Percentiles rank a stretch among this genome's conserved stretches.
Evolutionary conservation across 352 stramenopile genomes (phyloP).

Genomic region (Pythium aristosporum): DNA sequence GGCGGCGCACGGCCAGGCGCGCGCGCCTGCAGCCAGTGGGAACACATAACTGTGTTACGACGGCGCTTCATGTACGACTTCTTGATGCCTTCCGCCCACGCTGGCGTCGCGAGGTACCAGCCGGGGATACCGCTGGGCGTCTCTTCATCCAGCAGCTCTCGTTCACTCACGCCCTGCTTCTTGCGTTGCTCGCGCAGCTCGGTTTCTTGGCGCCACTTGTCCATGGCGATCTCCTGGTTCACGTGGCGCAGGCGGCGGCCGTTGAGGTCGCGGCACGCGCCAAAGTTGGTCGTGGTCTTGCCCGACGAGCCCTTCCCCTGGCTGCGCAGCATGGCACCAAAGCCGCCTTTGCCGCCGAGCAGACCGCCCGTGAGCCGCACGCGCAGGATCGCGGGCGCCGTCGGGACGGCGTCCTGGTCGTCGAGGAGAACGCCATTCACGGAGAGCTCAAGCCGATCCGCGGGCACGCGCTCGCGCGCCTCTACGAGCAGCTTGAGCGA

Average conservation of each 20-base stretch:
- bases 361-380: conserved; percentile 62
- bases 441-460: conserved; percentile 55
- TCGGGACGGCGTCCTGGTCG: conserved; percentile 42
- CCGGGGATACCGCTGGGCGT: conserved; percentile 82
- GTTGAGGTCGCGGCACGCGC: conserved; percentile 66
- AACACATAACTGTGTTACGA: conserved; percentile 77
- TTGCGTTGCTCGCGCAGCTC: conserved; percentile 46
- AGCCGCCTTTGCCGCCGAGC: conserved; percentile 79
- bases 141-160: conserved; percentile 75
- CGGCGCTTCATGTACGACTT: conserved; percentile 87
- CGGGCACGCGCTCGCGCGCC: conserved; percentile 43
- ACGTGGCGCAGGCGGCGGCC: conserved; percentile 80
- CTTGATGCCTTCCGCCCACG: conserved; percentile 80
- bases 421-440: conserved; percentile 51
- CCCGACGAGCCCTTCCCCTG: conserved; percentile 70
- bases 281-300: conserved; percentile 76
- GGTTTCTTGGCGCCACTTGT: conserved; percentile 73
- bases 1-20: conserved; percentile 39
- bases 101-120: conserved; percentile 81
- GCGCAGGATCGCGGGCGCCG: conserved; percentile 57
- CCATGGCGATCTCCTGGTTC: conserved; percentile 85
- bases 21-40: conserved; percentile 67
- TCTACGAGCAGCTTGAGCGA: conserved; percentile 45
- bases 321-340: conserved; percentile 83
- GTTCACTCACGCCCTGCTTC: conserved; percentile 51